Evolutionary conservation across 78 protist genomes (phyloP).

Genomic region (Cavenderia fasciculata): DNA sequence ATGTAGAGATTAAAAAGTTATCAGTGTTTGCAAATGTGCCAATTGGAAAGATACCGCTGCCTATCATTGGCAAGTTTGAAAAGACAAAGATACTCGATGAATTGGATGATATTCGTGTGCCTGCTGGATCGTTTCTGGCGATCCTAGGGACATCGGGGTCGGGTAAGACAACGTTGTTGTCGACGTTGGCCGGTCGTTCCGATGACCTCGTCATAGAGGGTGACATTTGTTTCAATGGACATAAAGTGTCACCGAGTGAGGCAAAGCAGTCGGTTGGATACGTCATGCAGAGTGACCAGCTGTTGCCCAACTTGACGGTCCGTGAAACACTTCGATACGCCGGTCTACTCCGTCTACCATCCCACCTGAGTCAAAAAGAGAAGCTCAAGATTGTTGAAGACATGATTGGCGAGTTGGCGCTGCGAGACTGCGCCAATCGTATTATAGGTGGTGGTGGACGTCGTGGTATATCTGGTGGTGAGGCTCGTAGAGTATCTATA

Average conservation of each 20-base stretch:
- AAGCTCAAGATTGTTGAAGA: constrained; percentile 31
- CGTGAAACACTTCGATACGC: constrained; percentile 49
- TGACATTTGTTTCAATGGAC: constrained; percentile 30
- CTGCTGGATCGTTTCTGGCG: constrained; percentile 21
- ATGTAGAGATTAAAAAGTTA: constrained; percentile 11
- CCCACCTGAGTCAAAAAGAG: not conserved
- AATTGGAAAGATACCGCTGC: constrained; percentile 5
- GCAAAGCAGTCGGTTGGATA: constrained; percentile 41
- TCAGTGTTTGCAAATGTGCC: not conserved
- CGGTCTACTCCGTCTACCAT: constrained; percentile 57
- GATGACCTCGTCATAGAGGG: not conserved
- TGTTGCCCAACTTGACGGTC: constrained; percentile 62
- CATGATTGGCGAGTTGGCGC: constrained; percentile 40
- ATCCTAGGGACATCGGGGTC: constrained; percentile 30
- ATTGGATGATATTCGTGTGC: not conserved
- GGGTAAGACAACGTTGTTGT: constrained; percentile 31
- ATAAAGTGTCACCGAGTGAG: not conserved
- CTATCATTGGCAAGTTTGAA: not conserved
- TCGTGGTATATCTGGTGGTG: constrained; percentile 92
- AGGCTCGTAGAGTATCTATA: constrained; percentile 76
- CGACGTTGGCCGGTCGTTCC: constrained; percentile 16
- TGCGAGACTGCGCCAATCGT: constrained; percentile 35
- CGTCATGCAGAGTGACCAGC: constrained; percentile 46
- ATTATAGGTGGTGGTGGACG: constrained; percentile 20
- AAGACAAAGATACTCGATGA: not conserved